These are phyloP conservation scores for Chalciporus chontae DNA, from an alignment of 768 basidiomycete genomes.

Conservation along the genomic window DNA sequence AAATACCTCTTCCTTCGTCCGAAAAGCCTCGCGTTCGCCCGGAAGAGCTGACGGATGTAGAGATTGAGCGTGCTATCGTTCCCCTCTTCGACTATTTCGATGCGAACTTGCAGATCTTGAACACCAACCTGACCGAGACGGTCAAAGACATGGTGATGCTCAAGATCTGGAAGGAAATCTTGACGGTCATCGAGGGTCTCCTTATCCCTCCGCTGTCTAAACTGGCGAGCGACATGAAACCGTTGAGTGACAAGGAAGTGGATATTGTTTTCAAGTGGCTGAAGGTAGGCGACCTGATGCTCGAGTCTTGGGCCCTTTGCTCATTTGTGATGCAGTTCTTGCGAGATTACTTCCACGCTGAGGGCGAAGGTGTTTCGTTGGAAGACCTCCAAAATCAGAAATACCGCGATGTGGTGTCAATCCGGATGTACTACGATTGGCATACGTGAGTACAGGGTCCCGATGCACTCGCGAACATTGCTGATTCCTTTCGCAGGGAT, in stretches of 20 bases:
- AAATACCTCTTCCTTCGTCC: constrained; percentile 66
- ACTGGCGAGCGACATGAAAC: constrained; percentile 82
- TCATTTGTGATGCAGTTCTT: constrained; percentile 59
- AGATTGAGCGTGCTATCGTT: constrained; percentile 89
- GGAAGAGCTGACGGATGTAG: constrained; percentile 84
- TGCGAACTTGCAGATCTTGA: constrained; percentile 85
- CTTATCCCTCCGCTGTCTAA: constrained; percentile 91
- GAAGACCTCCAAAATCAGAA: constrained; percentile 90
- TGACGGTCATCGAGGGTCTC: constrained; percentile 79
- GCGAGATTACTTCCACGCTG: constrained; percentile 91
- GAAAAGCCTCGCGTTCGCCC: constrained; percentile 79
- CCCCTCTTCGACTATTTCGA: constrained; percentile 97
- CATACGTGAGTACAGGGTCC: constrained; percentile 57
- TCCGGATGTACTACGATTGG: constrained; percentile 97
- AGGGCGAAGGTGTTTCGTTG: constrained; percentile 85
- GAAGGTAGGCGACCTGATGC: constrained; percentile 50
- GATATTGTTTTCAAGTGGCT: constrained; percentile 99
- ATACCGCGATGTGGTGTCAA: constrained; percentile 86
- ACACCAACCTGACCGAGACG: constrained; percentile 78
- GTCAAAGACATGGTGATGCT: constrained; percentile 92
- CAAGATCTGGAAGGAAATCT: constrained; percentile 93
- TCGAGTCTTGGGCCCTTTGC: neutral
- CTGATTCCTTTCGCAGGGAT: constrained; percentile 45
- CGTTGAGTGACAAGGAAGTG: constrained; percentile 91
- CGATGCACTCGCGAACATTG: neutral